These are phyloP conservation scores for Diaporthe citrichinensis DNA, from an alignment of 2,329 filamentous ascomycete species.

Conservation along the genomic window DNA sequence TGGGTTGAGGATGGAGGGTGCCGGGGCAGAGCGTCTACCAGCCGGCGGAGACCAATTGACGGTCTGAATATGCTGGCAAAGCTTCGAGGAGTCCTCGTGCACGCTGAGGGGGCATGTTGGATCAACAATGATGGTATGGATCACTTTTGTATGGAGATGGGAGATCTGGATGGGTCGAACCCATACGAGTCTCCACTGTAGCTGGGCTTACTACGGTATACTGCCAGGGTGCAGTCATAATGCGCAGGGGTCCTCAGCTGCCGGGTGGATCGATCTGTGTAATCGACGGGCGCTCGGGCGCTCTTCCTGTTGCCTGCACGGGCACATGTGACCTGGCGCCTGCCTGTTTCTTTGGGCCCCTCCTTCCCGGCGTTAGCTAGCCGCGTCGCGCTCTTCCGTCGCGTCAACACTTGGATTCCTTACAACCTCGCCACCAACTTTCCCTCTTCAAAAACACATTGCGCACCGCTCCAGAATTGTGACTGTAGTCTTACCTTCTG, in stretches of 20 bases:
- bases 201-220: slow-evolving; percentile 2
- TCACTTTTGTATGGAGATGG: not conserved
- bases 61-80: not conserved
- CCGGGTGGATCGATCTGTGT: not conserved
- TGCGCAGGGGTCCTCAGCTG: not conserved
- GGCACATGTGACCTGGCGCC: slow-evolving; percentile 36
- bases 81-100: not conserved
- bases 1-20: not conserved
- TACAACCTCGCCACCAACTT: slow-evolving; percentile 11
- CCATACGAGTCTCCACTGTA: not conserved
- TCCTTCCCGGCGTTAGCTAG: not conserved
- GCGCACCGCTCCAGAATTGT: not conserved
- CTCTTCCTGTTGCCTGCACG: not conserved
- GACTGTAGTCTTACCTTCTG: not conserved
- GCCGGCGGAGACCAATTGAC: not conserved
- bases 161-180: slow-evolving; percentile 7
- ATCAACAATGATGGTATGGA: slow-evolving; percentile 6
- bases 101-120: slow-evolving; percentile 1
- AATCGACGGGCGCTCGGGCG: not conserved
- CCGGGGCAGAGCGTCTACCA: too few relatives aligned
- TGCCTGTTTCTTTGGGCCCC: not conserved
- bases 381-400: slow-evolving; percentile 27
- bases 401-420: slow-evolving; percentile 32
- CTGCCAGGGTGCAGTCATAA: not conserved
- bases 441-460: not conserved